Conservation (phyloP, 73 alveolate species). For the Tetrahymena thermophila region DNA sequence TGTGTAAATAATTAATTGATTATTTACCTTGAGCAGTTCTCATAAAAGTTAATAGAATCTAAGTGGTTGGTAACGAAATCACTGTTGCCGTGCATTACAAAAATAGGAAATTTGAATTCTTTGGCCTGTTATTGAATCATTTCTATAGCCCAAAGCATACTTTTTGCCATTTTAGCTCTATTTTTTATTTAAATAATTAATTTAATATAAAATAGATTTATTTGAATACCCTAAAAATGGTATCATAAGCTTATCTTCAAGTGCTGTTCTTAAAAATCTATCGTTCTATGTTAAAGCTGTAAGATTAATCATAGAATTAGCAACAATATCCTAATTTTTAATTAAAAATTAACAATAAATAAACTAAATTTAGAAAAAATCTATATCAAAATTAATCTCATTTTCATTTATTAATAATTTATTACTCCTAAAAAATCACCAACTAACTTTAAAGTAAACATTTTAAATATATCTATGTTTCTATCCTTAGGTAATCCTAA, state of each 20-base stretch:
- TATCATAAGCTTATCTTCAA: slow-evolving; percentile 37
- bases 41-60: background rate
- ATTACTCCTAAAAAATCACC: slow-evolving; percentile 41
- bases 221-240: slow-evolving; percentile 15
- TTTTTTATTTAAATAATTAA: background rate
- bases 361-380: background rate
- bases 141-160: slow-evolving; percentile 20
- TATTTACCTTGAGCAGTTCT: background rate
- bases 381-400: background rate
- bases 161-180: slow-evolving; percentile 33
- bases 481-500: slow-evolving; percentile 36
- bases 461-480: slow-evolving; percentile 8
- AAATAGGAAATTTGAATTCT: slow-evolving; percentile 1
- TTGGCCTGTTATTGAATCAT: background rate
- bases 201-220: background rate
- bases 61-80: slow-evolving; percentile 18
- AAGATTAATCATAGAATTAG: slow-evolving; percentile 22
- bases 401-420: background rate
- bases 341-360: background rate
- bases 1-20: no score
- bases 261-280: slow-evolving; percentile 13
- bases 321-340: slow-evolving; percentile 19
- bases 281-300: slow-evolving; percentile 31
- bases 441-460: slow-evolving; percentile 4
- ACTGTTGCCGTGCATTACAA: slow-evolving; percentile 22